Conservation (phyloP, 2,329 filamentous ascomycete genomes). For the Cytospora mali region DNA sequence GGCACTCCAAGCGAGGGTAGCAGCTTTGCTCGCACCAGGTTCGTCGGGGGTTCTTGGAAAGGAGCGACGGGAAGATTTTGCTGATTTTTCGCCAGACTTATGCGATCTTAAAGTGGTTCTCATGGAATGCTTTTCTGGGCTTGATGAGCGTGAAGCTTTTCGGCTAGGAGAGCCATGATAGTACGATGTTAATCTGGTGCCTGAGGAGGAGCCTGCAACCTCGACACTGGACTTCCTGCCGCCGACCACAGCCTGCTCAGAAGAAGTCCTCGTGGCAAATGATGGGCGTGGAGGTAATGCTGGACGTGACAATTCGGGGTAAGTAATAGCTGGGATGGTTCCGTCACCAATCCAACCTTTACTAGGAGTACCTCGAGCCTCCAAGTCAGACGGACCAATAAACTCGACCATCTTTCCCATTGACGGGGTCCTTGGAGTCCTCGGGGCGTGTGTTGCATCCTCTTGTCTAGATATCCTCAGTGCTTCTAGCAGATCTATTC, state of each 20-base stretch:
- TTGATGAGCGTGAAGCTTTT: conserved; percentile 49
- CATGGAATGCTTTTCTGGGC: conserved; percentile 64
- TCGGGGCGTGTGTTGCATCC: conserved; percentile 32
- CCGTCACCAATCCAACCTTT: conserved; percentile 76
- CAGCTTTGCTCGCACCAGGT: conserved; percentile 63
- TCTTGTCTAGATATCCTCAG: conserved; percentile 67
- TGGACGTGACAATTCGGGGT: conserved; percentile 78
- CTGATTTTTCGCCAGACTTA: conserved; percentile 47
- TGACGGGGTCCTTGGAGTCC: conserved; percentile 31
- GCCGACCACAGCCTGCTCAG: conserved; percentile 49
- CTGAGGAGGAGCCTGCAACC: conserved; percentile 16
- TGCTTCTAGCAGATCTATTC: conserved; percentile 84
- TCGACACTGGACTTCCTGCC: conserved; percentile 32
- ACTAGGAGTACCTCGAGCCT: conserved; percentile 26
- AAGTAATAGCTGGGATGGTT: conserved; percentile 78
- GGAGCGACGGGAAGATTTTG: conserved; percentile 44
- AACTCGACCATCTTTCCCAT: conserved; percentile 26
- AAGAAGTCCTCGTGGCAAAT: conserved; percentile 56
- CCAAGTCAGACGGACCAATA: conserved; percentile 28
- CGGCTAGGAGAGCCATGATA: conserved; percentile 29
- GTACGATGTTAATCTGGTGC: conserved; percentile 28
- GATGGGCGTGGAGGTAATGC: conserved; percentile 59
- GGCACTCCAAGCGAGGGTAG: conserved; percentile 63
- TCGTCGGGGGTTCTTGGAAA: conserved; percentile 50
- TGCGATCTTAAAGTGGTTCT: conserved; percentile 61